These are phyloP conservation scores for Claviceps arundinis DNA, from an alignment of 2,329 filamentous ascomycete species.

Conservation along the genomic window DNA sequence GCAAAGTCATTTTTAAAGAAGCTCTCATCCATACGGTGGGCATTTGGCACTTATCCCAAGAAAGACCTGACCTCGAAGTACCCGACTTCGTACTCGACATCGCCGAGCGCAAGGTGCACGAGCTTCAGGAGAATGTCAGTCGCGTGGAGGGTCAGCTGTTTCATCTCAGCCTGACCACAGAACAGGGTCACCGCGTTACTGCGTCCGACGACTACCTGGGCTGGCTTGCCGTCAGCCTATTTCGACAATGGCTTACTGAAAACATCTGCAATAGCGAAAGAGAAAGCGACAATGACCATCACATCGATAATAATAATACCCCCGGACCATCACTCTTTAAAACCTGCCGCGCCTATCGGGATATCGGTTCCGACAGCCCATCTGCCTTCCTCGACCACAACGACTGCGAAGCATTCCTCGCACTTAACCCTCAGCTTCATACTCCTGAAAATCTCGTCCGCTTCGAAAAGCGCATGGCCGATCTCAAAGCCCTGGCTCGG, in stretches of 20 bases:
- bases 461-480: constrained; percentile 79
- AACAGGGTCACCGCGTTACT: constrained; percentile 67
- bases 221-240: constrained; percentile 78
- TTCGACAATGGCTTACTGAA: constrained; percentile 86
- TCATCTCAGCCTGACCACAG: constrained; percentile 64
- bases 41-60: constrained; percentile 75
- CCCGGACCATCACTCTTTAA: constrained; percentile 38
- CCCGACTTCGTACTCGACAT: constrained; percentile 70
- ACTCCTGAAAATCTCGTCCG: constrained; percentile 71
- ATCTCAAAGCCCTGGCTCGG: constrained; percentile 72
- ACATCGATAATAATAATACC: constrained; percentile 12
- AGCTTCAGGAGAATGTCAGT: constrained; percentile 70
- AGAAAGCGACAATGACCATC: neutral
- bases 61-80: constrained; percentile 60
- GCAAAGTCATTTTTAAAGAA: constrained; percentile 73
- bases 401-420: constrained; percentile 82
- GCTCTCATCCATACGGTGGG: constrained; percentile 88
- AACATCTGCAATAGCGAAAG: constrained; percentile 42
- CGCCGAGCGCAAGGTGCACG: constrained; percentile 90
- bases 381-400: constrained; percentile 66
- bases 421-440: constrained; percentile 70
- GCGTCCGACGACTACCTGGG: constrained; percentile 72
- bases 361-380: constrained; percentile 49
- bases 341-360: constrained; percentile 62
- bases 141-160: constrained; percentile 74